These are phyloP conservation scores for Aspergillus nanangensis DNA, from an alignment of 495 filamentous ascomycete genomes.

Conservation along the genomic window DNA sequence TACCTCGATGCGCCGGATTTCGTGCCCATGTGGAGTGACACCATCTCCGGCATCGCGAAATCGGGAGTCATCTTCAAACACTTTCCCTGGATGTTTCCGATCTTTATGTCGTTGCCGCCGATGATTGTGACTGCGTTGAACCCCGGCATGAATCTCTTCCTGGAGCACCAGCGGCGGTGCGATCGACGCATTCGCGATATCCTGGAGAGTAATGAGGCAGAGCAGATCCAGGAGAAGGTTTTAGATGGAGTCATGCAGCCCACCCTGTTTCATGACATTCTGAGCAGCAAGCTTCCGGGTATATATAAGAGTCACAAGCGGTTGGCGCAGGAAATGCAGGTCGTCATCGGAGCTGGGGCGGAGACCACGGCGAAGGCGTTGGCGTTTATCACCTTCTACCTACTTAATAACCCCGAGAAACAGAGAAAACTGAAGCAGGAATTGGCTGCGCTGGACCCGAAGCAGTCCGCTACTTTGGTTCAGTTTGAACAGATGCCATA, in stretches of 20 bases:
- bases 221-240: constrained; percentile 12
- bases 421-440: constrained; percentile 25
- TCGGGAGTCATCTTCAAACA: constrained; percentile 19
- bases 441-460: constrained; percentile 14
- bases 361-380: constrained; percentile 41
- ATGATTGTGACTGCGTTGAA: constrained; percentile 15
- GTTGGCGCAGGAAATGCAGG: constrained; percentile 37
- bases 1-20: constrained; percentile 34
- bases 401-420: constrained; percentile 30
- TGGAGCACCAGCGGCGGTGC: constrained; percentile 16
- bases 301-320: constrained; percentile 26
- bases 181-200: constrained; percentile 5
- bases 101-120: constrained; percentile 22
- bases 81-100: constrained; percentile 21
- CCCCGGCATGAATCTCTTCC: constrained; percentile 20
- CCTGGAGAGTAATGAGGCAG: constrained; percentile 1
- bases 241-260: constrained; percentile 14
- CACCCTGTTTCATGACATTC: constrained; percentile 41
- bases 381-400: constrained; percentile 33
- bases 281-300: constrained; percentile 35
- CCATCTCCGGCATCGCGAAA: constrained; percentile 19
- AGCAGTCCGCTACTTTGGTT: constrained; percentile 17
- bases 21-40: constrained; percentile 24
- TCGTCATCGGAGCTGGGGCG: constrained; percentile 42
- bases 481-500: constrained; percentile 34